Evolutionary conservation across 352 stramenopile genomes (phyloP), one percentile per base, ranked within the genome.

Genomic region (Pythium pectinolyticum): DNA sequence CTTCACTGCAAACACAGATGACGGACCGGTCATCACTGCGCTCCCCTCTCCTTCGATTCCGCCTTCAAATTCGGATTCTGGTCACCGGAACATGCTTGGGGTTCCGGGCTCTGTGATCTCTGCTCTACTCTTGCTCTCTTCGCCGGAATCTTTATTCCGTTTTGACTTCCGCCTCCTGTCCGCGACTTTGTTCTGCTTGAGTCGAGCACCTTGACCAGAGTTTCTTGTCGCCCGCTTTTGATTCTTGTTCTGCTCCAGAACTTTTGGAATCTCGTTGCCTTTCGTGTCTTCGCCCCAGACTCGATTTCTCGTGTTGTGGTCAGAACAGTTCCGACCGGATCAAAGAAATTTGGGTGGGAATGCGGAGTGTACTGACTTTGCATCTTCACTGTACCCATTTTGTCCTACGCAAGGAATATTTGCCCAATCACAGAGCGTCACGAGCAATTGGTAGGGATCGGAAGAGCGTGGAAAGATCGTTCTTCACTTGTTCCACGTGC

Each of bases 341-440:
- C 55, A 46, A 54, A 22, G 30, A 45, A 35, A 35, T 39, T 46
- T 28, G 30, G 17, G 6, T 25, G n/a, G n/a, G n/a, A n/a, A n/a
- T n/a, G n/a, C n/a, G n/a, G 41, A 49, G 41, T 15, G 55, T 62
- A 62, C 55, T 62, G 30, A 62, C 5, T 43, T 54, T 54, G 31
- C 43, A 30, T 5, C 2, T 5, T 24, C 3, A 6, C n/a, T 54
- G 55, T 35, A 62, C 43, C 55, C 55, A 62, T 62, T 62, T 62
- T 37, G 41, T 52, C 32, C 55, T 27, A 50, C 39, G 10, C 15
- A 11, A 25, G 2, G 6, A 34, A 12, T 10, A 54, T 40, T 54
- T 27, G 19, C 19, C 55, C 55, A 62, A 62, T 62, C 55, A 62
- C 0, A 2, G 11, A 10, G 12, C 45, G 24, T 52, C 15, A 17